A percentile compares a stretch with the other conserved stretches of the same genome.
Evolutionary conservation across 208 protist genomes (phyloP).

Genomic region (Acanthamoeba polyphaga): DNA sequence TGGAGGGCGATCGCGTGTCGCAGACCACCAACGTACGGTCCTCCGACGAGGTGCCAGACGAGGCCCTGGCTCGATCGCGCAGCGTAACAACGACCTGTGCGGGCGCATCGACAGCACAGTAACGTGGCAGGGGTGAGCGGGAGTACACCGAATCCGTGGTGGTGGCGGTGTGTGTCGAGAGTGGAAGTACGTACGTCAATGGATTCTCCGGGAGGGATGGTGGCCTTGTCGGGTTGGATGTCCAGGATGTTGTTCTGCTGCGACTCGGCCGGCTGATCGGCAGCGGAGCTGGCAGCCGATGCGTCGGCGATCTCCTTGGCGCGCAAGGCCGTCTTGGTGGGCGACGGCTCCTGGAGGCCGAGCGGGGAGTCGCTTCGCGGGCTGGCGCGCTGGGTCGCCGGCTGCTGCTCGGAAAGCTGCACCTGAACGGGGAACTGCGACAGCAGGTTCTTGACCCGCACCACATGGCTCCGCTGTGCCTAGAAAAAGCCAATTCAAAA

Average conservation of each 20-base stretch:
- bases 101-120: neutral
- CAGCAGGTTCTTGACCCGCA: conserved; percentile 40
- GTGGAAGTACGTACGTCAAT: neutral
- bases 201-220: conserved; percentile 5
- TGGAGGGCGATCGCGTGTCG: conserved; percentile 17
- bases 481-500: too few species aligned
- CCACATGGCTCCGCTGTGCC: neutral
- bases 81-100: conserved; percentile 13
- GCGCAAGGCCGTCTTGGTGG: neutral
- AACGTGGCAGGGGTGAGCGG: neutral
- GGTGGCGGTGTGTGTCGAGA: neutral
- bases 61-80: neutral
- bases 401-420: neutral
- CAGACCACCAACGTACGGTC: neutral
- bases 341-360: neutral
- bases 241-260: neutral
- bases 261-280: neutral
- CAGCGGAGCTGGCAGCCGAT: neutral
- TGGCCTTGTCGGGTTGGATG: conserved; percentile 23
- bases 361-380: neutral
- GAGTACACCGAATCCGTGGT: neutral
- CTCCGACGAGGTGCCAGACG: neutral
- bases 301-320: neutral
- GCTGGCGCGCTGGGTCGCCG: neutral
- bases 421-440: conserved; percentile 57